Evolutionary conservation across 495 filamentous ascomycete genomes (phyloP).

Genomic region (Cryomyces minteri): DNA sequence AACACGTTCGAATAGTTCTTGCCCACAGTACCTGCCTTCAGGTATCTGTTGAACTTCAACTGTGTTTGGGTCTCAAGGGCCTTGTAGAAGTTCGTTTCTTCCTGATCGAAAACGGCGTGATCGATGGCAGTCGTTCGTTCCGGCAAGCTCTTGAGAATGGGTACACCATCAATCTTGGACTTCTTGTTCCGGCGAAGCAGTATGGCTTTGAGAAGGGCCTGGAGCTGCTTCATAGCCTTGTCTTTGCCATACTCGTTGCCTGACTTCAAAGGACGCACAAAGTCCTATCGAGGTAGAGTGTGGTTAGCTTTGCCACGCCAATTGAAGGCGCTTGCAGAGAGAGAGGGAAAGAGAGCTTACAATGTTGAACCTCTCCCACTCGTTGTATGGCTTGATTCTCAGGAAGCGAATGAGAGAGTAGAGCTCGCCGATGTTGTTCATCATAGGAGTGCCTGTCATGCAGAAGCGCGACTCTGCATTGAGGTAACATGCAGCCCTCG

Average conservation of each 20-base stretch:
- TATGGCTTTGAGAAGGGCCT: conserved; percentile 65
- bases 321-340: background rate
- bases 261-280: conserved; percentile 28
- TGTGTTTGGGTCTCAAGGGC: conserved; percentile 49
- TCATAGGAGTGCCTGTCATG: conserved; percentile 88
- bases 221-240: conserved; percentile 44
- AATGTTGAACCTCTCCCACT: conserved; percentile 36
- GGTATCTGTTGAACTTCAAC: conserved; percentile 58
- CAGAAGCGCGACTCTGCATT: conserved; percentile 55
- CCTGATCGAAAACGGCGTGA: conserved; percentile 54
- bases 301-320: background rate
- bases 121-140: conserved; percentile 44
- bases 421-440: conserved; percentile 74
- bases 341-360: background rate
- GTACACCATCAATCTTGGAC: conserved; percentile 68
- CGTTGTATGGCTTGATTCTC: conserved; percentile 61
- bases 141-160: conserved; percentile 53
- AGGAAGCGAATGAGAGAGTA: conserved; percentile 71
- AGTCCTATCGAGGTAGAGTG: conserved; percentile 15
- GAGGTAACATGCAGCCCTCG: conserved; percentile 42
- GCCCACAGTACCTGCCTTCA: conserved; percentile 51
- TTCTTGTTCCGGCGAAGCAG: conserved; percentile 74
- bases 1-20: conserved; percentile 73
- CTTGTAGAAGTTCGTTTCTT: conserved; percentile 54
- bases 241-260: conserved; percentile 11